Evolutionary conservation across 129 eudicot genomes (phyloP).

Genomic region (Tagetes patula): DNA sequence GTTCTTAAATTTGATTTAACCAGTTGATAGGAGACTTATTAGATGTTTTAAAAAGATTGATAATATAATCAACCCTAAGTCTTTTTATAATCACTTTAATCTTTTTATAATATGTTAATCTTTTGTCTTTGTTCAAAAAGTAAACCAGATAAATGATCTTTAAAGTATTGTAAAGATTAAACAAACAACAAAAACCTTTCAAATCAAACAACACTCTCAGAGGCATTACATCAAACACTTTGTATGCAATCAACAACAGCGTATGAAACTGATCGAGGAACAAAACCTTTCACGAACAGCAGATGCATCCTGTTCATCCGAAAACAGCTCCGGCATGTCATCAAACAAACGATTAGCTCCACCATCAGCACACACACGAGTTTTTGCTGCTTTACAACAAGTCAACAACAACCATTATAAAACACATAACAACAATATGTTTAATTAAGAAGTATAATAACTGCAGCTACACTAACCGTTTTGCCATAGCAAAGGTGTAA

Average conservation of each 20-base stretch:
- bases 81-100: too few species aligned
- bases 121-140: not conserved
- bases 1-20: too few species aligned
- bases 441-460: too few species aligned
- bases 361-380: constrained; percentile 55
- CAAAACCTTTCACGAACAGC: constrained; percentile 32
- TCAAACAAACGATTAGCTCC: constrained; percentile 52
- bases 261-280: not conserved
- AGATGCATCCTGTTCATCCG: constrained; percentile 22
- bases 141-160: not conserved
- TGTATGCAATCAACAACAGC: not conserved
- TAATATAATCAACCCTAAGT: too few species aligned
- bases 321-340: constrained; percentile 39
- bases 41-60: too few species aligned
- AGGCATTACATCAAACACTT: constrained; percentile 15
- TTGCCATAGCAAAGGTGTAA: constrained; percentile 39
- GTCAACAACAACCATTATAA: not conserved
- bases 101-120: too few species aligned
- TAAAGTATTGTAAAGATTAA: not conserved
- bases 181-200: not conserved
- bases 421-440: not conserved
- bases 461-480: constrained; percentile 28
- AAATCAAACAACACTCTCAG: constrained; percentile 7
- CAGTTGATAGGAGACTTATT: too few species aligned
- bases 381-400: constrained; percentile 51